Percentiles rank a stretch among this genome's conserved stretches.
These are phyloP conservation scores for Pseudogymnoascus sp. DNA, from an alignment of 2,329 filamentous ascomycete species.

Conservation along the genomic window DNA sequence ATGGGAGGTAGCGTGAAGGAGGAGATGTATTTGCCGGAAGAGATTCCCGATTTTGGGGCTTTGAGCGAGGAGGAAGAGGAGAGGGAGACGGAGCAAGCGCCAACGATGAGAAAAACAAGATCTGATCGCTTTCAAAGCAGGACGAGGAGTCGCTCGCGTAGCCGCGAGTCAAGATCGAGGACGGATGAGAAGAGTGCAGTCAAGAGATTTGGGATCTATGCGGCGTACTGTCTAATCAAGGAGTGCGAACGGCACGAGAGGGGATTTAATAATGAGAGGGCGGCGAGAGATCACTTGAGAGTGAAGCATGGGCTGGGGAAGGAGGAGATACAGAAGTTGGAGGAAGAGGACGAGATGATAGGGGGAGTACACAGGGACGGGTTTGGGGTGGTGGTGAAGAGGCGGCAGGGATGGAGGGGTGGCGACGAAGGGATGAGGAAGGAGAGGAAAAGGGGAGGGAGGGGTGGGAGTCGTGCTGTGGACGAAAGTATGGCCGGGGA, in stretches of 20 bases:
- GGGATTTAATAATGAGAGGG: conserved; percentile 32
- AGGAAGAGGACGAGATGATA: conserved; percentile 46
- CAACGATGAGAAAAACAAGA: not conserved
- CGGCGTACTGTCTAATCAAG: not conserved
- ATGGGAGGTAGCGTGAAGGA: conserved; percentile 16
- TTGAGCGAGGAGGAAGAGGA: not conserved
- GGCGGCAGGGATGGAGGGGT: conserved; percentile 41
- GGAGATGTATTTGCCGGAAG: conserved; percentile 22
- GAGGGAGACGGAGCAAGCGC: not conserved
- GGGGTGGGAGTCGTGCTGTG: not conserved
- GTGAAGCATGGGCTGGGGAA: conserved; percentile 31
- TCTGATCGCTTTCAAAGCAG: not conserved
- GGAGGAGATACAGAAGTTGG: conserved; percentile 25
- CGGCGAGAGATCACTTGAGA: conserved; percentile 38
- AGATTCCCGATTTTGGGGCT: conserved; percentile 2
- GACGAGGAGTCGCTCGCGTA: conserved; percentile 3
- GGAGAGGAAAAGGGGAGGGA: not conserved
- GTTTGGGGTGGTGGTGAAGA: conserved; percentile 51
- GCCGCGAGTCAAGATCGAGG: not conserved
- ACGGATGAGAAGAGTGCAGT: not conserved
- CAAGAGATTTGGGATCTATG: not conserved
- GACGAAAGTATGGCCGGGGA: not conserved
- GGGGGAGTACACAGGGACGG: conserved; percentile 63
- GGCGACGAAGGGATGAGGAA: conserved; percentile 24
- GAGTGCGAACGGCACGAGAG: not conserved